Evolutionary conservation across 208 protist genomes (phyloP), one percentile per base, ranked within the genome.

Genomic region (Acanthamoeba royreba): DNA sequence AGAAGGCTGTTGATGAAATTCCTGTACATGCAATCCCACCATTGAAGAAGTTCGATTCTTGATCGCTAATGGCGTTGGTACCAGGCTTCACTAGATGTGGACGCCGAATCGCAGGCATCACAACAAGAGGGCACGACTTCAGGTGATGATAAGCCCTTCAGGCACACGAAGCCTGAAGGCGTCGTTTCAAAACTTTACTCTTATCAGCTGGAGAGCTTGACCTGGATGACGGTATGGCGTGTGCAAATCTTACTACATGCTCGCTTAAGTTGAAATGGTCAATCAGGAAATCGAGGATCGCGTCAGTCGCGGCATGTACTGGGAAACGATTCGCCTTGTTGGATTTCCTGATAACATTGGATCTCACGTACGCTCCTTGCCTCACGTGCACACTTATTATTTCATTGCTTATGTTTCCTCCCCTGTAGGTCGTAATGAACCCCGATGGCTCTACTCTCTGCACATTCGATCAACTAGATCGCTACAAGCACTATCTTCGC

Each of bases 241-340:
- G 22, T 61, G 4, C 25, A 38, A 8, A 3, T 58, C 31, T 77
- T 31, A 8, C 5, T 28, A 13, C 58, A 38, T 7, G 19, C 58
- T 28, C 11, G n/a, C 58, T 28, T 69, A 28, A 69, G n/a, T n/a
- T n/a, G n/a, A 15, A 31, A 7, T 28, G 63, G n/a, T 38, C 63
- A 38, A 19, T 19, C 49, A 90, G 83, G 83, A 90, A 63, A 90
- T 90, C 47, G 83, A 90, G 38, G 83, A 90, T 22, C 83, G 83
- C 4, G 83, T 90, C 28, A 90, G 53, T 33, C 47, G 83, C 28
- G 83, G 83, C 52, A 55, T 90, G 31, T 58, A 69, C 47, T 90
- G 83, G 83, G 83, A 90, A 40, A 35, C 53, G 19, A n/a, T 90
- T 35, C 47, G 53, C 52, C 83, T 90, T 25, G 17, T 90, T 19